A percentile compares a stretch with the other conserved stretches of the same genome.
Evolutionary conservation across 169 alveolate genomes (phyloP).

Genomic region (Cryptosporidium felis): DNA sequence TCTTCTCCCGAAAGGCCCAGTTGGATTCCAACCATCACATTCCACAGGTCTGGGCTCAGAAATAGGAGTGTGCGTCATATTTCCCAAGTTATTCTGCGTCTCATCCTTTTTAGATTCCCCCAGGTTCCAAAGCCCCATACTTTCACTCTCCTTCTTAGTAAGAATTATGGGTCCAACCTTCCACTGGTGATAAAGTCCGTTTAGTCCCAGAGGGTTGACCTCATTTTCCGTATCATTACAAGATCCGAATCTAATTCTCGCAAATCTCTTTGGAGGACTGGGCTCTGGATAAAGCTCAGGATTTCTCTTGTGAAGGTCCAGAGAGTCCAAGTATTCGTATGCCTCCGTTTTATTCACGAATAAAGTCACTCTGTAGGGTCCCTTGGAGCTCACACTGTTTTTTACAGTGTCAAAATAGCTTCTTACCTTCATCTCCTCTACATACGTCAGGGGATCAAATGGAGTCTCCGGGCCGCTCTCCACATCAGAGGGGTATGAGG

Average conservation of each 20-base stretch:
- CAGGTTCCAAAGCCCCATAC: slow-evolving; percentile 18
- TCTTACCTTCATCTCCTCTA: slow-evolving; percentile 77
- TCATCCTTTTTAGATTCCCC: slow-evolving; percentile 50
- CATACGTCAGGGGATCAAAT: slow-evolving; percentile 76
- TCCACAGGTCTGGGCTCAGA: slow-evolving; percentile 74
- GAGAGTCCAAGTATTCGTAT: slow-evolving; percentile 70
- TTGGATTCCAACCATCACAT: slow-evolving; percentile 79
- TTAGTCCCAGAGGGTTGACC: slow-evolving; percentile 18
- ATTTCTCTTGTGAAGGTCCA: slow-evolving; percentile 1
- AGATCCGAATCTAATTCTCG: slow-evolving; percentile 78
- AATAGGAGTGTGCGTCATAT: slow-evolving; percentile 65
- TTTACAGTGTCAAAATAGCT: slow-evolving; percentile 74
- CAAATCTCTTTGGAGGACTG: slow-evolving; percentile 73
- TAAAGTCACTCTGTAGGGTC: slow-evolving; percentile 76
- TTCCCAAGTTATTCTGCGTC: not conserved
- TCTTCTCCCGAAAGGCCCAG: slow-evolving; percentile 78
- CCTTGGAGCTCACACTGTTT: slow-evolving; percentile 66
- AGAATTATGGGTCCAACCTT: slow-evolving; percentile 75
- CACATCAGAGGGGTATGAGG: slow-evolving; percentile 69
- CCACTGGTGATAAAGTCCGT: slow-evolving; percentile 76
- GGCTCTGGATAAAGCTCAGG: slow-evolving; percentile 67
- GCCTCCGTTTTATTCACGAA: slow-evolving; percentile 74
- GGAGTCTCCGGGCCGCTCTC: slow-evolving; percentile 72
- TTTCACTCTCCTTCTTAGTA: slow-evolving; percentile 37
- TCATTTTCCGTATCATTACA: slow-evolving; percentile 67